Base-by-base conservation (phyloP, 2,329 filamentous ascomycete genomes). In the Nakataea oryzae region DNA sequence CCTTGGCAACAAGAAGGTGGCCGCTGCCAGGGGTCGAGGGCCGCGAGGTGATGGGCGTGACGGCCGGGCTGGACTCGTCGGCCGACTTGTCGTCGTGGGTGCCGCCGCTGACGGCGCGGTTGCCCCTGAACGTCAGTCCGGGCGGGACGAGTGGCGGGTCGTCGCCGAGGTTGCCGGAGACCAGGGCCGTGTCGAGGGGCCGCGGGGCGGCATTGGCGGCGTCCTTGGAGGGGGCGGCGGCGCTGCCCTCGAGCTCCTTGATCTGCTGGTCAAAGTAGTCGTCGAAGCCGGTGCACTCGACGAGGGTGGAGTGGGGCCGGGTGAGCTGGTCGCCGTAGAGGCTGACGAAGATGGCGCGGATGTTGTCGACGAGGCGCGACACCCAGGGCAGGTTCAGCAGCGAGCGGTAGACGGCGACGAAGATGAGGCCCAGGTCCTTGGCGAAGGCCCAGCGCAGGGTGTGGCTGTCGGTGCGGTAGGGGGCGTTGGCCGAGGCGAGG, bases 341-440 rank as follows among this genome's bases (percentile, higher is more conserved):
- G 66, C 92, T 90, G 67, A 95, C 83, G 71, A 97, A 99, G 41
- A 99, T 87, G 12, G 90, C 92, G 73, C 88, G 91, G 70, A 97
- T 91, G 70, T 97, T 96, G 71, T 97, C 93, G 67, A 99, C 86
- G 58, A 99, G 87, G 74, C 95, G 92, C 75, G 99, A 95, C 66
- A 97, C 91, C 95, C 96, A 99, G 14, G 90, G 93, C 11, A 99
- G 84, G 74, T 97, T 93, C 32, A 99, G 83, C 34, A 99, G 85
- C 54, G 93, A 97, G 72, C 96, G 90, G 75, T 99, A 99, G 66
- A 99, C 95, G 66, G 93, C 95, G 70, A 97, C 93, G 75, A 99
- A 99, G 67, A 99, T 96, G 67, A 99, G 78, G 54, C 93, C 92
- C 61, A 97, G 79, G 72, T 99, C 95, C 77, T 97, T 97, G 61